A percentile compares a stretch with the other conserved stretches of the same genome.
These are phyloP conservation scores for Priceomyces castillae DNA, from an alignment of 805 yeast genomes.

Conservation along the genomic window DNA sequence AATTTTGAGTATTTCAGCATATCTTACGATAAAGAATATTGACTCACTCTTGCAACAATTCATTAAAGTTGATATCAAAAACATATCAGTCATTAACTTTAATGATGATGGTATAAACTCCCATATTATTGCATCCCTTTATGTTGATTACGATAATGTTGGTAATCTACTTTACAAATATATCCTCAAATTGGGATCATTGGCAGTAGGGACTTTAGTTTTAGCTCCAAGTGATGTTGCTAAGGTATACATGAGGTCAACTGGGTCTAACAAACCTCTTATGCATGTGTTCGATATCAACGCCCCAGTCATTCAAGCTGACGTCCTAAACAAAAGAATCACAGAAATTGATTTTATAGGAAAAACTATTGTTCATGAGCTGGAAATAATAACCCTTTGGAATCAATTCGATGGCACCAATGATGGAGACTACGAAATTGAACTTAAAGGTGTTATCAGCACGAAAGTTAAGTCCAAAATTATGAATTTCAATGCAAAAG, in stretches of 20 bases:
- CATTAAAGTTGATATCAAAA: conserved; percentile 20
- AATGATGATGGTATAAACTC: conserved; percentile 27
- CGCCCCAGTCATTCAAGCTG: conserved; percentile 25
- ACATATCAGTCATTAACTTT: conserved; percentile 21
- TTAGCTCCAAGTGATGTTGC: conserved; percentile 19
- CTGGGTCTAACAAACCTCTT: conserved; percentile 8
- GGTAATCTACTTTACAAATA: conserved; percentile 19
- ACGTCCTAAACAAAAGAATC: conserved; percentile 16
- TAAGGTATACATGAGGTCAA: conserved; percentile 17
- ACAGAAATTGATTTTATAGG: conserved; percentile 25
- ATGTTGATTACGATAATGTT: conserved; percentile 27
- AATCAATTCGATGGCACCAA: conserved; percentile 15
- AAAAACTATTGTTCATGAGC: conserved; percentile 10
- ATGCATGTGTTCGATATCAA: conserved; percentile 23
- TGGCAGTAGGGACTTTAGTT: conserved; percentile 22
- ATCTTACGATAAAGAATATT: conserved; percentile 10
- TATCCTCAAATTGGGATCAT: conserved; percentile 19
- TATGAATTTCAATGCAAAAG: conserved; percentile 13
- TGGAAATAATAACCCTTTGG: conserved; percentile 15
- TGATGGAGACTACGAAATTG: conserved; percentile 17
- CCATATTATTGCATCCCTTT: conserved; percentile 24
- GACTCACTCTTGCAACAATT: conserved; percentile 18
- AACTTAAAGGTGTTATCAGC: conserved; percentile 19
- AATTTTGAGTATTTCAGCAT: conserved; percentile 8
- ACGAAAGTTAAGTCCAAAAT: conserved; percentile 18